phyloP scores from a whole-genome alignment of 768 basidiomycete species.

The Daedaleopsis nitida region DNA sequence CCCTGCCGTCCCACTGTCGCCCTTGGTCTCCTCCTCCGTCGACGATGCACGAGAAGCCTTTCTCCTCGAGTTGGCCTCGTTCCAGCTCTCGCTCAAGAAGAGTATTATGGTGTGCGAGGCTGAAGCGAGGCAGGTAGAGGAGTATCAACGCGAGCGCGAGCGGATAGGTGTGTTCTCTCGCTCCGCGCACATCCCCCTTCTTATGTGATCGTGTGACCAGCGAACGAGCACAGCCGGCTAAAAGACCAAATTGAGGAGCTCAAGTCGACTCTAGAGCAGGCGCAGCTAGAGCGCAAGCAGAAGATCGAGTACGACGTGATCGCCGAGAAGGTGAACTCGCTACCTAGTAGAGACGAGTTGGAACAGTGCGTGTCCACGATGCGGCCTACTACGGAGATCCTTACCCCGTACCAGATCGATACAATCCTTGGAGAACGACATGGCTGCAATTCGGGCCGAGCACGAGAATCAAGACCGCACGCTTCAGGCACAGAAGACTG shows the following conservation, averaged over 20 bases:
- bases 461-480: conserved; percentile 72
- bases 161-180: conserved; percentile 60
- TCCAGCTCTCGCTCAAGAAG: conserved; percentile 75
- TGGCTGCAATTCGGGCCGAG: conserved; percentile 70
- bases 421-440: conserved; percentile 71
- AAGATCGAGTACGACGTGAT: conserved; percentile 89
- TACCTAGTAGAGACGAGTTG: conserved; percentile 76
- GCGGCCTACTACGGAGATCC: background rate
- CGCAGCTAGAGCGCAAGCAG: conserved; percentile 69
- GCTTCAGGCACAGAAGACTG: conserved; percentile 67
- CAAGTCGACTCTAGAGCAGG: conserved; percentile 75
- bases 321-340: conserved; percentile 78
- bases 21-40: conserved; percentile 35
- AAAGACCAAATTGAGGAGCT: conserved; percentile 75
- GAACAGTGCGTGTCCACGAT: conserved; percentile 56
- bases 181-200: background rate
- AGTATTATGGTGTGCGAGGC: conserved; percentile 84
- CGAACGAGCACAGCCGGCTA: conserved; percentile 68
- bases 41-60: conserved; percentile 82
- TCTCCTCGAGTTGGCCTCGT: conserved; percentile 74
- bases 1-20: conserved; percentile 34
- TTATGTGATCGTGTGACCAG: conserved; percentile 38
- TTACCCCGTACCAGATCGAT: conserved; percentile 54
- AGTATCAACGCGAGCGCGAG: conserved; percentile 73
- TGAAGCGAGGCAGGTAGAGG: conserved; percentile 81